These are phyloP conservation scores for Thelonectria discophora DNA, from an alignment of 2,329 filamentous ascomycete species.

Conservation along the genomic window DNA sequence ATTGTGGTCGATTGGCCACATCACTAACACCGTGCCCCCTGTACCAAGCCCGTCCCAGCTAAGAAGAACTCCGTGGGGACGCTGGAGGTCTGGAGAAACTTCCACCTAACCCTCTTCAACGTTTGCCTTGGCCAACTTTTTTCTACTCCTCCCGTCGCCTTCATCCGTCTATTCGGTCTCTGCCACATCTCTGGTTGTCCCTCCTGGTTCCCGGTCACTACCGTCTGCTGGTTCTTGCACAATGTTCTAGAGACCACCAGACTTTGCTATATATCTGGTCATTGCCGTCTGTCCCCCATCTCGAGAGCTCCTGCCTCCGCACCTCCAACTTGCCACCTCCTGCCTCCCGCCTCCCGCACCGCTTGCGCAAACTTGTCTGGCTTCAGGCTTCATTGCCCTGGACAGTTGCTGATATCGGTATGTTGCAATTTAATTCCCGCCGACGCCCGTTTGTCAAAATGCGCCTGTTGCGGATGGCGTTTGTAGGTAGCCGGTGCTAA, in stretches of 20 bases:
- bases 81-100: conserved; percentile 50
- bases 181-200: conserved; percentile 52
- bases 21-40: not conserved
- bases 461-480: not conserved
- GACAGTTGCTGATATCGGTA: conserved; percentile 32
- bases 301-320: conserved; percentile 31
- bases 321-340: conserved; percentile 22
- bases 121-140: conserved; percentile 36
- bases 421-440: not conserved
- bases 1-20: conserved; percentile 16
- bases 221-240: conserved; percentile 47
- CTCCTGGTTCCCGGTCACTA: conserved; percentile 52
- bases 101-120: conserved; percentile 52
- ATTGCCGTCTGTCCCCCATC: conserved; percentile 31
- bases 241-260: conserved; percentile 52
- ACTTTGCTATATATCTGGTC: conserved; percentile 42
- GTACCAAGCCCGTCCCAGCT: conserved; percentile 33
- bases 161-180: conserved; percentile 42
- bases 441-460: not conserved
- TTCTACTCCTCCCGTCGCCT: conserved; percentile 38
- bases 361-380: conserved; percentile 26
- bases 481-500: conserved; percentile 25
- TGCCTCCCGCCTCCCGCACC: conserved; percentile 25
- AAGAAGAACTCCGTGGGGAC: conserved; percentile 42
- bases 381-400: conserved; percentile 38